Evolutionary conservation across 2,329 filamentous ascomycete genomes (phyloP), one percentile per base, ranked within the genome.

Genomic region (Trichocomaceae sp.): DNA sequence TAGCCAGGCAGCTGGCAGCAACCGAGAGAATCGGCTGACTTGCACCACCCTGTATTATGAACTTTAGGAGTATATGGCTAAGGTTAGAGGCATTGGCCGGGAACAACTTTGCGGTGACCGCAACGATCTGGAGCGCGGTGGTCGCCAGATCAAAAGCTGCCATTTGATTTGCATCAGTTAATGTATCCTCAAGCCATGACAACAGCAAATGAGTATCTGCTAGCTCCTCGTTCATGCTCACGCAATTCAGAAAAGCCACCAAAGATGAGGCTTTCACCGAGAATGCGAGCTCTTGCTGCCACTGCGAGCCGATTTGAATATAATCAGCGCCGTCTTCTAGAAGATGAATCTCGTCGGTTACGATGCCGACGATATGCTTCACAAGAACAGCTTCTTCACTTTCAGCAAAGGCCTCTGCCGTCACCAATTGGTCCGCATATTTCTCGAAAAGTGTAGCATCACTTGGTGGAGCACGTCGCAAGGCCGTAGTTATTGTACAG

Each of bases 291-390:
- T 80, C 84, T 71, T 96, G 92, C 68, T 97, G 91, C 73, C 87
- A 91, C 5, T 85, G 80, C 1, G 91, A 92, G 55, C 88, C 88
- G 56, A 97, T 82, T 62, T 88, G 85, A 44, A 96, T 78, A 68
- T 96, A 97, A 70, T 97, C 93, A 1, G 90, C 86, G 57, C 88
- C 88, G 48, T 90, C 90, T 61, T 97, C 91, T 19, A 99, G 77
- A 50, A 91, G 83, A 62, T 85, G 84, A 78, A 97, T 89, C 66
- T 95, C 87, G 58, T 95, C 87, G 10, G 83, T 78, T 33, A 90
- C 85, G 60, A 95, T 82, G 47, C 82, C 82, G 1, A 88, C 83
- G 59, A 93, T 82, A 7, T 75, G 74, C 57, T 81, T 77, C 12
- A 83, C 65, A 57, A 80, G 69, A 19, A 71, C 66, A 44, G 69